Evolutionary conservation across 108 stramenopile species (phyloP).

Genomic region (Thalassiosira profunda): DNA sequence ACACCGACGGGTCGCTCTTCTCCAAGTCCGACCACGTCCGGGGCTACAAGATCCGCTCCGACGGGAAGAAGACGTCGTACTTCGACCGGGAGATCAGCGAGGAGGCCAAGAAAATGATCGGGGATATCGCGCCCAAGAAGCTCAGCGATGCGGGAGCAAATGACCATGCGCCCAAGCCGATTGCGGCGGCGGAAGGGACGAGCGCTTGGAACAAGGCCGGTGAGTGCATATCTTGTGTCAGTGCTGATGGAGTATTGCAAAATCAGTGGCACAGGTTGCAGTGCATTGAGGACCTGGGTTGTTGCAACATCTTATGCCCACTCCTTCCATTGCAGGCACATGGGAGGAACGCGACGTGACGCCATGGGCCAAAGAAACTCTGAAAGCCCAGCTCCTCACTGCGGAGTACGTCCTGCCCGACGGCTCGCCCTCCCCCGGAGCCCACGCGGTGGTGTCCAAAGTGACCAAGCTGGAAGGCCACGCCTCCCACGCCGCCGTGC

Average conservation of each 20-base stretch:
- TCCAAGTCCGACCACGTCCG: conserved; percentile 83
- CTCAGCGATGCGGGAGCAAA: conserved; percentile 49
- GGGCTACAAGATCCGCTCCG: conserved; percentile 95
- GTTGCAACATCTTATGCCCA: too few relatives aligned
- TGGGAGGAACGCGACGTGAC: conserved; percentile 95
- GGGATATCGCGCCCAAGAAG: conserved; percentile 96
- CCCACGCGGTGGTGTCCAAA: conserved; percentile 43
- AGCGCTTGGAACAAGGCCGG: conserved; percentile 93
- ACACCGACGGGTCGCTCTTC: conserved; percentile 41
- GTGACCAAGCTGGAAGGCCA: conserved; percentile 72
- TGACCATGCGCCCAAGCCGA: conserved; percentile 22
- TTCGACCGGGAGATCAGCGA: conserved; percentile 97
- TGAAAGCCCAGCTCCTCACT: conserved; percentile 54
- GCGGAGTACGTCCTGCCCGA: conserved; percentile 66
- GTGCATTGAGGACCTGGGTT: too few relatives aligned
- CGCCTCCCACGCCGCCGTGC: conserved; percentile 84
- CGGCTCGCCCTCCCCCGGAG: conserved; percentile 72
- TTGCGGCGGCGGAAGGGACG: conserved; percentile 21
- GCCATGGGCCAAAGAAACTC: conserved; percentile 82
- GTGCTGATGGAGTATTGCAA: too few relatives aligned
- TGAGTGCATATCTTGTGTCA: too few relatives aligned
- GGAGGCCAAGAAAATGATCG: conserved; percentile 90
- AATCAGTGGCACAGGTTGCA: too few relatives aligned
- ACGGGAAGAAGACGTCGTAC: conserved; percentile 96
- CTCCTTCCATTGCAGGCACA: conserved; percentile 58